A percentile compares a stretch with the other conserved stretches of the same genome.
Conservation (phyloP, 805 yeast species). For the Starmera amethionina region DNA sequence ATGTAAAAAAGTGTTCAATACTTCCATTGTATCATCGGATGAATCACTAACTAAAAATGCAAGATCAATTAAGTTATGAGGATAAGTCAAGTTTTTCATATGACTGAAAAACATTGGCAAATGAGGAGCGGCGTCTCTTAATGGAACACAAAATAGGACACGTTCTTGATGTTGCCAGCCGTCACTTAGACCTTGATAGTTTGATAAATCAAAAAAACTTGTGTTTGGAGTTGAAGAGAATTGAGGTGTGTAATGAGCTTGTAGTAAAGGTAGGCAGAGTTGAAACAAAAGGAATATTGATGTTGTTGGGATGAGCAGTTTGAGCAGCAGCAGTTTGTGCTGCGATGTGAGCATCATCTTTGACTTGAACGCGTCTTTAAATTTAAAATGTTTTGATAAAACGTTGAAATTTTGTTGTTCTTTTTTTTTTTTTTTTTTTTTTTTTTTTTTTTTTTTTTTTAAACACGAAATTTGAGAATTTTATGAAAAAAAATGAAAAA, state of each 20-base stretch:
- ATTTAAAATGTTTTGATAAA: too few relatives aligned
- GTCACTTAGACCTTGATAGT: slow-evolving; percentile 57
- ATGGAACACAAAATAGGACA: slow-evolving; percentile 78
- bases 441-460: too few relatives aligned
- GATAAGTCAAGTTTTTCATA: slow-evolving; percentile 73
- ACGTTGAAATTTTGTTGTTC: too few relatives aligned
- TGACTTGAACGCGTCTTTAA: too few relatives aligned
- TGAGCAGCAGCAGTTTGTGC: too few relatives aligned
- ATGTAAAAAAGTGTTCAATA: slow-evolving; percentile 45
- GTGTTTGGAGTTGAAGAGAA: slow-evolving; percentile 30
- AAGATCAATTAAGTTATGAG: slow-evolving; percentile 75
- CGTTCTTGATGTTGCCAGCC: slow-evolving; percentile 83
- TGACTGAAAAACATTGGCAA: slow-evolving; percentile 84
- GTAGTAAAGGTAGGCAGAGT: slow-evolving; percentile 3
- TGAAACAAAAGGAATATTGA: background rate
- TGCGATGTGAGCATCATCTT: too few relatives aligned
- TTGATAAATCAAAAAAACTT: slow-evolving; percentile 62
- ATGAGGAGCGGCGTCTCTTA: slow-evolving; percentile 88
- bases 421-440: too few relatives aligned
- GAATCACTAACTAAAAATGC: slow-evolving; percentile 88
- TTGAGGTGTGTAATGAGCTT: slow-evolving; percentile 23
- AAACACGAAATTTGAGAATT: too few relatives aligned
- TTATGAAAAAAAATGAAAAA: too few relatives aligned
- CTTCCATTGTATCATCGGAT: slow-evolving; percentile 78
- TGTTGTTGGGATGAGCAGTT: too few relatives aligned